phyloP scores from a whole-genome alignment of 2,329 filamentous ascomycete species.

The Trichophyton benhamiae region DNA sequence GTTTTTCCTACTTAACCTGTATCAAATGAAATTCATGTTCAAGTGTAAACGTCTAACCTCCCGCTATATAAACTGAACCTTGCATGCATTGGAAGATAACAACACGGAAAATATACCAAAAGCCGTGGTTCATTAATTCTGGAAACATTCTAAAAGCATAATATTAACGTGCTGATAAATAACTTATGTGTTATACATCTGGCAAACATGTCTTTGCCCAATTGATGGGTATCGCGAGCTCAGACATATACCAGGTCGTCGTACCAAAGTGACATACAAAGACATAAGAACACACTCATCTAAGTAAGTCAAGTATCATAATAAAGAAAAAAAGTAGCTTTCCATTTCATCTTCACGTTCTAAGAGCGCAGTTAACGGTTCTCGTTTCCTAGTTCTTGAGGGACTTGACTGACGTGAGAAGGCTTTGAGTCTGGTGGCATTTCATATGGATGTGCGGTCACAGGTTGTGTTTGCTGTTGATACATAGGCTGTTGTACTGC shows the following conservation, averaged over 20 bases:
- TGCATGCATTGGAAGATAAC: no score
- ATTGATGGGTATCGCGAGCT: background rate
- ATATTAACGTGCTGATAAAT: background rate
- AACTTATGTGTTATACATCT: background rate
- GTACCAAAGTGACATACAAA: background rate
- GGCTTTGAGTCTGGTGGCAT: background rate
- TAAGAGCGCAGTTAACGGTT: background rate
- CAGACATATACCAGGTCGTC: background rate
- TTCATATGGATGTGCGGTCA: background rate
- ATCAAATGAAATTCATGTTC: no score
- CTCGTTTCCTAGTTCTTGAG: background rate
- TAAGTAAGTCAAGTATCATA: background rate
- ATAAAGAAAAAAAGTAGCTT: no score
- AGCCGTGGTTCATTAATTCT: no score
- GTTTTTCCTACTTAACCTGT: no score
- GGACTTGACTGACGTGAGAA: background rate
- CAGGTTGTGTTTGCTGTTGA: background rate
- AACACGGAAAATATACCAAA: no score
- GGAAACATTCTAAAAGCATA: background rate
- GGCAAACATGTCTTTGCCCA: background rate
- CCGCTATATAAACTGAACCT: no score
- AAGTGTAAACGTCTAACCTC: no score
- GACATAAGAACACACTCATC: background rate
- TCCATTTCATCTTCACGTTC: background rate
- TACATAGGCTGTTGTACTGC: background rate